Evolutionary conservation across 805 yeast species (phyloP).

Genomic region (Huiozyma sinensis): DNA sequence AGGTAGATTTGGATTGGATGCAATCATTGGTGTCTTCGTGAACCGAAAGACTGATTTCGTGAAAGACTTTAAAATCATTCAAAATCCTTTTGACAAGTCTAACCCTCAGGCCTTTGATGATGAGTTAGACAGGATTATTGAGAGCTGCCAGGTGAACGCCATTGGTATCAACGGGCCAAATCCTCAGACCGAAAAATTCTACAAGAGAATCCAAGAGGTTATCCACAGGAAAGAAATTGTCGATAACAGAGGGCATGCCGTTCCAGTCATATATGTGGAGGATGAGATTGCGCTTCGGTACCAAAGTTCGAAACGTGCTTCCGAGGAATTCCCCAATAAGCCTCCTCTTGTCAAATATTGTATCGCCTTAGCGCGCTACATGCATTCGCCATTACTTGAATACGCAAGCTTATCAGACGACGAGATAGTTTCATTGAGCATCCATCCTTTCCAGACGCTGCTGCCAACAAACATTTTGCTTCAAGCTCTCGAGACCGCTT

Average conservation of each 20-base stretch:
- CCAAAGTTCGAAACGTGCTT: slow-evolving; percentile 69
- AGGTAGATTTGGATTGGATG: slow-evolving; percentile 72
- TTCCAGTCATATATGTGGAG: slow-evolving; percentile 71
- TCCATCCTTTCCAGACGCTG: slow-evolving; percentile 65
- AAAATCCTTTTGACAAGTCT: slow-evolving; percentile 41
- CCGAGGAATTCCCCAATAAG: slow-evolving; percentile 71
- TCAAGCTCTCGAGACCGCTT: slow-evolving; percentile 64
- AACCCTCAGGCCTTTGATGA: slow-evolving; percentile 55
- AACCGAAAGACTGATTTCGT: slow-evolving; percentile 73
- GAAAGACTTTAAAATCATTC: slow-evolving; percentile 69
- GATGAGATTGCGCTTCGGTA: slow-evolving; percentile 89
- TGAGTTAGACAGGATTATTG: slow-evolving; percentile 49
- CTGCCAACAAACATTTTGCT: slow-evolving; percentile 51
- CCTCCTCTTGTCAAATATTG: slow-evolving; percentile 74
- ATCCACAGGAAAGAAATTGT: slow-evolving; percentile 48
- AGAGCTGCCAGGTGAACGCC: slow-evolving; percentile 71
- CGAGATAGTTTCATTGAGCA: slow-evolving; percentile 56
- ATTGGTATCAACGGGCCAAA: slow-evolving; percentile 84
- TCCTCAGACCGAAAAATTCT: slow-evolving; percentile 55
- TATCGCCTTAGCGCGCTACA: slow-evolving; percentile 81
- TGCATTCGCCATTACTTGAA: slow-evolving; percentile 88
- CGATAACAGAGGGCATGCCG: slow-evolving; percentile 43
- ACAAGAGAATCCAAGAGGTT: slow-evolving; percentile 43
- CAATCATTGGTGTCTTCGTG: slow-evolving; percentile 70
- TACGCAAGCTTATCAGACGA: slow-evolving; percentile 63